Evolutionary conservation across 2,329 filamentous ascomycete species (phyloP), one percentile per base, ranked within the genome.

Genomic region (Didymella lethalis): DNA sequence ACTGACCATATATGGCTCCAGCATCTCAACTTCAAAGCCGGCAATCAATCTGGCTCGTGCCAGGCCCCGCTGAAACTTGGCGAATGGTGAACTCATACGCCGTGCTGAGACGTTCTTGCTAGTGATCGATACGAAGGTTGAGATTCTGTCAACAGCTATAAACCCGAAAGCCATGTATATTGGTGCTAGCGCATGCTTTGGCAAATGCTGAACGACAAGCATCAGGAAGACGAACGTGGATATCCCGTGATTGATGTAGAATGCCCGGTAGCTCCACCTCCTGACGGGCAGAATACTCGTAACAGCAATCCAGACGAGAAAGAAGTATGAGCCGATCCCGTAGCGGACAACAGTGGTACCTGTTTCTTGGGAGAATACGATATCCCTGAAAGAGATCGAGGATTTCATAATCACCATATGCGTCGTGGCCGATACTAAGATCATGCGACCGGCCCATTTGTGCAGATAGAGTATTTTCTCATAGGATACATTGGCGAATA

Each of bases 201-300:
- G 72, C 1, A 73, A 62, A 51, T 74, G 72, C 18, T 66, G 64
- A 8, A 64, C 56, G 7, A 64, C 31, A 4, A 74, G 45, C 48
- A 62, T 47, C 8, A 73, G 52, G 29, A 74, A 72, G 1, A 46
- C 41, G 16, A 65, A 23, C 4, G 70, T 73, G 4, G 66, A 68
- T 2, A 66, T 32, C 53, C 64, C 69, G 38, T 74, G 72, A 41
- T 72, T 73, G 51, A 72, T 49, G 54, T 72, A 67, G 51, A 73
- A 74, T 0, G 56, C 25, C 2, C 64, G 59, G 38, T 73, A 69
- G 40, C 66, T 70, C 64, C 67, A 71, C 38, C 45, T 62, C 32
- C 70, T 59, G 6, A 73, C 14, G 0, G 69, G 67, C 5, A 73
- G 18, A 0, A 72, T 55, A 12, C 66, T 70, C 2, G 61, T 67